Evolutionary conservation across 2,329 filamentous ascomycete genomes (phyloP), one percentile per base, ranked within the genome.

Genomic region (Colletotrichum sidae): DNA sequence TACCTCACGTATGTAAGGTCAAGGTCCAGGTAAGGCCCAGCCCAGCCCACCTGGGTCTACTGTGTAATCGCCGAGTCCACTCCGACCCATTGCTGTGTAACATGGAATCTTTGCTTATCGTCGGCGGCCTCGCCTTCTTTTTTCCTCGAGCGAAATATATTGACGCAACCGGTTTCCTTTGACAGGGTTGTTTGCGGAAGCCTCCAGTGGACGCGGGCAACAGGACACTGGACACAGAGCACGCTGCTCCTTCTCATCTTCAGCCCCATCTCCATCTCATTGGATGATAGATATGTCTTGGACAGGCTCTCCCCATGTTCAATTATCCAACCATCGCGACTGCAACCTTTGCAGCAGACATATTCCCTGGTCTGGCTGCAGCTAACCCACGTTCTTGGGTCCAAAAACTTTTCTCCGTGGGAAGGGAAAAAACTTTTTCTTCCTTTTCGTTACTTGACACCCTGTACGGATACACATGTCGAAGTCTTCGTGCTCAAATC

Each of bases 331-430:
- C 39, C 39, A 41, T 42, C n/a, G 35, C 57, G 51, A 61, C 56
- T 65, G 35, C 33, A 46, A 51, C 57, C 8, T 59, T 44, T 55
- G 33, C 49, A 55, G 15, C 50, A 55, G 44, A 45, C 56, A 46
- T 60, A 41, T 65, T 65, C 61, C 56, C 45, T 60, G 56, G 25
- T 38, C 51, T n/a, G 12, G 8, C 38, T 6, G 39, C 56, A 15
- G 41, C 56, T 60, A 12, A 39, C 45, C 61, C 56, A 45, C n/a
- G 54, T 13, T 34, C 17, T 46, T 34, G 60, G 60, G 47, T 52
- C 60, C 15, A 13, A 46, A 46, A 37, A 42, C 55, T 15, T 59
- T 49, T 59, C 11, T 37, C 34, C n/a, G 25, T 25, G 25, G 25
- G 4, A 25, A 25, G 25, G 25, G 4, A 25, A 25, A 25, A 56